A percentile compares a stretch with the other conserved stretches of the same genome.
Evolutionary conservation across 2,329 filamentous ascomycete species (phyloP).

Genomic region (Fusarium equiseti): DNA sequence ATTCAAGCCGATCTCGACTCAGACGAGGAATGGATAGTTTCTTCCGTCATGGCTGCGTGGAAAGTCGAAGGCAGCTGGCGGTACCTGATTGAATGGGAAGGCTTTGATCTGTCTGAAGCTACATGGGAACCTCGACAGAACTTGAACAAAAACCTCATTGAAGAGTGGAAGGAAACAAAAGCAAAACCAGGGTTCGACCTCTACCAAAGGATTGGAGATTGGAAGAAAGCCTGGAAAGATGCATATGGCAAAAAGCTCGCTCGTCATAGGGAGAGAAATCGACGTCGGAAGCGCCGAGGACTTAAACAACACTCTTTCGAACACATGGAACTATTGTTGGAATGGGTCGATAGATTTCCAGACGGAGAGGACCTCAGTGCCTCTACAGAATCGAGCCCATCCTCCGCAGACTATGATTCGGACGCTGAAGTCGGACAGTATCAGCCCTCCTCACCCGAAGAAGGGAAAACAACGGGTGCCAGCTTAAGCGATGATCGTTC

Average conservation of each 20-base stretch:
- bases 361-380: slow-evolving; percentile 15
- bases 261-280: slow-evolving; percentile 60
- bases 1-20: slow-evolving; percentile 51
- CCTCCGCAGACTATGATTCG: slow-evolving; percentile 5
- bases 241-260: slow-evolving; percentile 48
- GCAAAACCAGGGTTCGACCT: slow-evolving; percentile 51
- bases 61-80: slow-evolving; percentile 40
- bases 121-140: slow-evolving; percentile 65
- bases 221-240: slow-evolving; percentile 50
- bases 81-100: slow-evolving; percentile 56
- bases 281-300: slow-evolving; percentile 56
- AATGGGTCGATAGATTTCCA: slow-evolving; percentile 30
- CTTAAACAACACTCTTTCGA: slow-evolving; percentile 45
- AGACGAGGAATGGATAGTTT: slow-evolving; percentile 63
- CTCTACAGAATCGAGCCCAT: slow-evolving; percentile 10
- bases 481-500: slow-evolving; percentile 12
- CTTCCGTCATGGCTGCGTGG: slow-evolving; percentile 64
- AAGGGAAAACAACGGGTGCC: slow-evolving; percentile 1
- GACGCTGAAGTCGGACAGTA: slow-evolving; percentile 7
- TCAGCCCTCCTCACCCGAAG: neutral
- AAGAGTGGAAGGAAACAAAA: slow-evolving; percentile 59
- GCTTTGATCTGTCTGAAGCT: slow-evolving; percentile 51
- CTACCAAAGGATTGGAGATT: slow-evolving; percentile 56
- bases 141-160: slow-evolving; percentile 55
- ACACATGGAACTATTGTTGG: slow-evolving; percentile 40